Evolutionary conservation across 2,329 filamentous ascomycete species (phyloP).

Genomic region (Fusarium keratoplasticum): DNA sequence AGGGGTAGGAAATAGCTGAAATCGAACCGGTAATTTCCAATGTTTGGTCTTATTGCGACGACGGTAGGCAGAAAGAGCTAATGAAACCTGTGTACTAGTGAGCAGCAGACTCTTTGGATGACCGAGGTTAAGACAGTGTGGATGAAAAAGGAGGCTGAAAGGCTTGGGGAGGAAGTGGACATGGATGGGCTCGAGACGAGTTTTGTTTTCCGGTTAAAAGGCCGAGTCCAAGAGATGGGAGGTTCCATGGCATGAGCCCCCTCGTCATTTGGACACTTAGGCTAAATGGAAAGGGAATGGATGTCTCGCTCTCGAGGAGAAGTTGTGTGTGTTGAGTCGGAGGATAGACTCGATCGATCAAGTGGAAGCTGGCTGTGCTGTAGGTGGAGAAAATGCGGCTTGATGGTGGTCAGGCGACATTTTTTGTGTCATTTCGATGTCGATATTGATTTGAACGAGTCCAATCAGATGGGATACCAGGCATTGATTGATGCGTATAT

Average conservation of each 20-base stretch:
- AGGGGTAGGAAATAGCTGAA: neutral
- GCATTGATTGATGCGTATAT: neutral
- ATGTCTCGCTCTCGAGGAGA: neutral
- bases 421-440: constrained; percentile 8
- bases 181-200: neutral
- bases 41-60: neutral
- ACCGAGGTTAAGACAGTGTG: neutral
- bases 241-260: neutral
- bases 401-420: neutral
- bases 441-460: neutral
- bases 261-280: neutral
- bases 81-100: neutral
- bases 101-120: neutral
- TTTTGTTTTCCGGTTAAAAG: neutral
- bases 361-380: neutral
- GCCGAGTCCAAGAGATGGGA: neutral
- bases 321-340: neutral
- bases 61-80: neutral
- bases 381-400: neutral
- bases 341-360: neutral
- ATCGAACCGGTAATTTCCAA: neutral
- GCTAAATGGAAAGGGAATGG: neutral
- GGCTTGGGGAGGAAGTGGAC: neutral
- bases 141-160: neutral
- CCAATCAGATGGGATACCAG: neutral